Evolutionary conservation across 345 rosid genomes (phyloP).

Genomic region (Tarenaya hassleriana): DNA sequence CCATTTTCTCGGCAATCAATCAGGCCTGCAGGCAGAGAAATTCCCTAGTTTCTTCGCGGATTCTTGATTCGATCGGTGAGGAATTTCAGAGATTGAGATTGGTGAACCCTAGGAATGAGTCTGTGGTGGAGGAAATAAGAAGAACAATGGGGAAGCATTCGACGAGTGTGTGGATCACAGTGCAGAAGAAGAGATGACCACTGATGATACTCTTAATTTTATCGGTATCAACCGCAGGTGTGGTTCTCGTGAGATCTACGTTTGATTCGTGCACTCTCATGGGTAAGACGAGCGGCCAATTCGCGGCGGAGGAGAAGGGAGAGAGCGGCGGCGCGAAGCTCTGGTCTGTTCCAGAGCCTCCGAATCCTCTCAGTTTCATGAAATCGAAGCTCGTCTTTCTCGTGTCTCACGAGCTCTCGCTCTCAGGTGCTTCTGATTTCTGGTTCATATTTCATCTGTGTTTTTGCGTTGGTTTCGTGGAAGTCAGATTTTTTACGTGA

Average conservation of each 20-base stretch:
- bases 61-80: neutral
- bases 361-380: slow-evolving; percentile 71
- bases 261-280: slow-evolving; percentile 44
- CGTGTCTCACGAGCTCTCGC: slow-evolving; percentile 85
- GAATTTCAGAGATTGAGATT: neutral
- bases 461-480: slow-evolving; percentile 8
- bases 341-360: slow-evolving; percentile 14
- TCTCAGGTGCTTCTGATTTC: slow-evolving; percentile 51
- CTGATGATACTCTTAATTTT: slow-evolving; percentile 47
- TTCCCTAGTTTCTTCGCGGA: neutral
- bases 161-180: slow-evolving; percentile 34
- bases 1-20: neutral
- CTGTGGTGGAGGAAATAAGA: neutral
- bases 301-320: slow-evolving; percentile 16
- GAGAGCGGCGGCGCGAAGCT: slow-evolving; percentile 13
- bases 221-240: slow-evolving; percentile 47
- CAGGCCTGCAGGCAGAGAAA: neutral
- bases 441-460: neutral
- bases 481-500: neutral
- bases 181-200: slow-evolving; percentile 70
- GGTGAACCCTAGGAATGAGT: slow-evolving; percentile 4
- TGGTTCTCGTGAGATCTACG: slow-evolving; percentile 54
- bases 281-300: slow-evolving; percentile 10
- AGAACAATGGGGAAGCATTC: slow-evolving; percentile 45
- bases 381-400: slow-evolving; percentile 71